A percentile compares a stretch with the other conserved stretches of the same genome.
Evolutionary conservation across 2,329 filamentous ascomycete species (phyloP).

Genomic region (Diaporthe longicolla): DNA sequence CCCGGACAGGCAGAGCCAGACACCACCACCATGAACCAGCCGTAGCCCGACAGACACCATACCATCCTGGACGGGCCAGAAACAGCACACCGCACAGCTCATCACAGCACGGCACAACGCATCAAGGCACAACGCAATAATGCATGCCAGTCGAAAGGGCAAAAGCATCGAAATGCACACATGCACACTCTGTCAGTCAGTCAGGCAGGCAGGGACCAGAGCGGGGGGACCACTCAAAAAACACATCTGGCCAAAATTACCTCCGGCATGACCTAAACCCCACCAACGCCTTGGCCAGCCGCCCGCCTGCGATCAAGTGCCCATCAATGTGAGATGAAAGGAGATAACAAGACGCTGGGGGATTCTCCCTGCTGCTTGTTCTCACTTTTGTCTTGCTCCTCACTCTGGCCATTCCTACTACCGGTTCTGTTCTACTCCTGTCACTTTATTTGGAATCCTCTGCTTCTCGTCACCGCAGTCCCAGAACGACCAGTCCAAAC

Average conservation of each 20-base stretch:
- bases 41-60: background rate
- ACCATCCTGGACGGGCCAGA: background rate
- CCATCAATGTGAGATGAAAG: background rate
- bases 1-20: background rate
- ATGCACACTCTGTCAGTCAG: too few species aligned
- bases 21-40: background rate
- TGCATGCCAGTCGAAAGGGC: background rate
- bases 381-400: background rate
- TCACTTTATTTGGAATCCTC: background rate
- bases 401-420: background rate
- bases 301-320: constrained; percentile 14
- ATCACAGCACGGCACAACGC: background rate
- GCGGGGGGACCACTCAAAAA: constrained; percentile 3
- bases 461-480: background rate
- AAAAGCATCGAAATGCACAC: constrained; percentile 36
- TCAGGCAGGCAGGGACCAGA: background rate
- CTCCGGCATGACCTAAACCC: constrained; percentile 29
- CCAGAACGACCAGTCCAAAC: too few species aligned
- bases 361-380: background rate
- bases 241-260: constrained; percentile 18
- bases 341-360: background rate
- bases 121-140: background rate
- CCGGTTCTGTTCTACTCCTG: background rate
- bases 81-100: background rate
- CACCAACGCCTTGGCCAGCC: constrained; percentile 27